Conservation (phyloP, 1,284 basidiomycete species). For the Puccinia polysora region DNA sequence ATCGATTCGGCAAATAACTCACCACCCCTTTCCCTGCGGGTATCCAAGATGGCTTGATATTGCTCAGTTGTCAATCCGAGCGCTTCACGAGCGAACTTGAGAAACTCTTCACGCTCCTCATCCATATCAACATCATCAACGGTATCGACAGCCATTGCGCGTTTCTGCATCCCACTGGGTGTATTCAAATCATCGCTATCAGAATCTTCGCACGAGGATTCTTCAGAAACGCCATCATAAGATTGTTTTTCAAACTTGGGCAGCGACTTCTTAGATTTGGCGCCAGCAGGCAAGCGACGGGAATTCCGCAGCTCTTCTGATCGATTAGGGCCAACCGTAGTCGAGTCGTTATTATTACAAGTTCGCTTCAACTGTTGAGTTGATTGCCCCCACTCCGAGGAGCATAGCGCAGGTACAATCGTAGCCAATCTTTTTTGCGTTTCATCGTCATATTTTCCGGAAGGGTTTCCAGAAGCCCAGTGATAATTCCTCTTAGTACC, state of each 20-base stretch:
- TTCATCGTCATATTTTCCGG: constrained; percentile 47
- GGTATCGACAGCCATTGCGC: constrained; percentile 34
- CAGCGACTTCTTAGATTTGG: constrained; percentile 45
- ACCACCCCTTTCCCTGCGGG: constrained; percentile 72
- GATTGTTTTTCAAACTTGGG: constrained; percentile 44
- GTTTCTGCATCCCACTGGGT: constrained; percentile 41
- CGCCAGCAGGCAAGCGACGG: too few relatives aligned
- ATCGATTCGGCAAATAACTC: too few relatives aligned
- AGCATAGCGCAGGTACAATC: constrained; percentile 54
- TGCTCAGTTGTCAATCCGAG: constrained; percentile 76
- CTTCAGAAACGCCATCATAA: constrained; percentile 54
- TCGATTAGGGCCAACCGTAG: too few relatives aligned
- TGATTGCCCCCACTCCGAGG: constrained; percentile 55
- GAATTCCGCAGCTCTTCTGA: too few relatives aligned
- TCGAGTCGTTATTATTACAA: too few relatives aligned
- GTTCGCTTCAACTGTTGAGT: too few relatives aligned
- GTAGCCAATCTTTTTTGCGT: constrained; percentile 51
- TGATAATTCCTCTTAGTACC: constrained; percentile 54
- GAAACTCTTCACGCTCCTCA: constrained; percentile 82
- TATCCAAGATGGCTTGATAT: constrained; percentile 73
- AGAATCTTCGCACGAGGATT: constrained; percentile 45
- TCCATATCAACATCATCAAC: constrained; percentile 73
- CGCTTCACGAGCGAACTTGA: constrained; percentile 82
- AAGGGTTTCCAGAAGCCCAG: constrained; percentile 56
- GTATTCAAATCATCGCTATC: constrained; percentile 46